Base-by-base conservation (phyloP, 169 alveolate genomes). In the Cryptosporidium baileyi region DNA sequence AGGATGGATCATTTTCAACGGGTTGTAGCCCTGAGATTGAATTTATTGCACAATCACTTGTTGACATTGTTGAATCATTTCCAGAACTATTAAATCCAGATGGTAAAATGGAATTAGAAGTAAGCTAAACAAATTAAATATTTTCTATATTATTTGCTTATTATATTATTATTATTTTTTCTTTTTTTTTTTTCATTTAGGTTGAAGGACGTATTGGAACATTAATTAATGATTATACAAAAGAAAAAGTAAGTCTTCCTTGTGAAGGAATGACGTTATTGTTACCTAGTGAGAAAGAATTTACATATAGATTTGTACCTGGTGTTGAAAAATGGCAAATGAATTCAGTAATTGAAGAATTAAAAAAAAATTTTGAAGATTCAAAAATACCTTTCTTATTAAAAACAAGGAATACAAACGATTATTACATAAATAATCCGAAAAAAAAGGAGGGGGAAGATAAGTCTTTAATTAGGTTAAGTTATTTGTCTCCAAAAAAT, bases 291-390 rank as follows among this genome's bases (percentile, higher is more conserved):
- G 85, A 74, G 36, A 74, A 74, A 34, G 85, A 74, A 47, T 74
- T 74, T n/a, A 38, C 63, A 6, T 74, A 74, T 30, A 28, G 85
- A 7, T 74, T 74, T 74, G 19, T 61, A 8, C 85, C 85, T 1
- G 85, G 85, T 5, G 67, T 74, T 2, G 74, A 74, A 26, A 74
- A 74, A 2, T 74, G 85, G 85, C 85, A 74, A 74, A 74, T 74
- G 85, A 51, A 28, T 6, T 32, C 67, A 32, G 74, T 74, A n/a
- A 43, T 54, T 13, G 67, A 51, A 13, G 85, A 74, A 51, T 41
- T 74, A 40, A 74, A 51, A 19, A 51, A 51, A 22, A 61, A 74
- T 54, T 57, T 74, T 57, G 85, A 74, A 9, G 85, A 74, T 9
- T 54, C 85, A 13, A 74, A 74, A 11, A 36, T 74, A n/a, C 85